Conservation (phyloP, 2,329 filamentous ascomycete species). For the Paramyrothecium sp. region DNA sequence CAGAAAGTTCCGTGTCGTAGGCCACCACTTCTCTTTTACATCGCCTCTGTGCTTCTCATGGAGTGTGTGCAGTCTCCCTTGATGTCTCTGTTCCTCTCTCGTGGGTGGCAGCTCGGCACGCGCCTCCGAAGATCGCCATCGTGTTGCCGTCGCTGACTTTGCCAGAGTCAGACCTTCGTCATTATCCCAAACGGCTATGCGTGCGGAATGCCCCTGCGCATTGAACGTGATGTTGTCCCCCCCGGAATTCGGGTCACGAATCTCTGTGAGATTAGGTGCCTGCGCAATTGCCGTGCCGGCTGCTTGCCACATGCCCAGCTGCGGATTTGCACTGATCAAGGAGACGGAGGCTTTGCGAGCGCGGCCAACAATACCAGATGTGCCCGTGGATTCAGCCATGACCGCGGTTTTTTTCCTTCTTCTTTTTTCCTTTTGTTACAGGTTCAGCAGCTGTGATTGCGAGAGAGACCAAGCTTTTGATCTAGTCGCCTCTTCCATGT, state of each 20-base stretch:
- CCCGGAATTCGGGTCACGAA: conserved; percentile 22
- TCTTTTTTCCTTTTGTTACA: too few relatives aligned
- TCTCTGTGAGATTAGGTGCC: conserved; percentile 24
- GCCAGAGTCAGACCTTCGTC: conserved; percentile 19
- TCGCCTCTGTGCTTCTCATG: conserved; percentile 16
- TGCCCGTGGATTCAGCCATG: too few relatives aligned
- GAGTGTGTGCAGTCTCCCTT: conserved; percentile 14
- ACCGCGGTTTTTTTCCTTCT: too few relatives aligned
- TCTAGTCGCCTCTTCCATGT: too few relatives aligned
- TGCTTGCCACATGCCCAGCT: conserved; percentile 27
- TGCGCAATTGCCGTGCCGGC: conserved; percentile 27
- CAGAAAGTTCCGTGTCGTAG: conserved; percentile 19
- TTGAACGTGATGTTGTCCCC: conserved; percentile 24
- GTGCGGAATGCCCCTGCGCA: conserved; percentile 24
- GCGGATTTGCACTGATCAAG: conserved; percentile 22
- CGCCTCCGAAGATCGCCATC: neutral
- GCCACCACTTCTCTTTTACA: conserved; percentile 19
- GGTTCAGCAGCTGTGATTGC: too few relatives aligned
- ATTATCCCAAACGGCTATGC: conserved; percentile 17
- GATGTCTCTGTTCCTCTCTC: conserved; percentile 4
- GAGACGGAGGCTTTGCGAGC: conserved; percentile 23
- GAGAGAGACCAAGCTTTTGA: too few relatives aligned
- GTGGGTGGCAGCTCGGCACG: too few relatives aligned
- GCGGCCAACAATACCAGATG: conserved; percentile 3
- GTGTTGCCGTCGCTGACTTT: conserved; percentile 9